These are phyloP conservation scores for Triadica sebifera DNA, from an alignment of 345 rosid genomes.

Conservation along the genomic window DNA sequence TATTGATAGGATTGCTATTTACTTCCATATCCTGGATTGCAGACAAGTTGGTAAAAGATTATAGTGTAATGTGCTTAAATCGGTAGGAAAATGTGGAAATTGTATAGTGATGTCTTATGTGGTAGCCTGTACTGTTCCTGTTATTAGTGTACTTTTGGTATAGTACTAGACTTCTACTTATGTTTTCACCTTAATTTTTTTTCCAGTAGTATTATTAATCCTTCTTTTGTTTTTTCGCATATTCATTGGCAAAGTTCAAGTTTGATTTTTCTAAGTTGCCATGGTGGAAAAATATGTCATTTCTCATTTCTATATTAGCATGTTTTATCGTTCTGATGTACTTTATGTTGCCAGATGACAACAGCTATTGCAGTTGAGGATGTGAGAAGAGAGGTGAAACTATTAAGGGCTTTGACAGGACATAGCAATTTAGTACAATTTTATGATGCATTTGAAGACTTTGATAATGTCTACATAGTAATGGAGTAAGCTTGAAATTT, in stretches of 20 bases:
- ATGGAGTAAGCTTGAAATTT: constrained; percentile 74
- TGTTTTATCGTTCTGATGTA: constrained; percentile 12
- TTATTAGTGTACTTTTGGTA: neutral
- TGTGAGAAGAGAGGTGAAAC: constrained; percentile 96
- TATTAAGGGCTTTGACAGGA: constrained; percentile 82
- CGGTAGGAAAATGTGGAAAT: neutral
- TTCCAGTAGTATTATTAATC: neutral
- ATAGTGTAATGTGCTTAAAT: neutral
- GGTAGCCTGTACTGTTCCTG: neutral
- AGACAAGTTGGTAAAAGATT: neutral
- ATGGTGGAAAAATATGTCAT: constrained; percentile 7
- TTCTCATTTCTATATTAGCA: neutral
- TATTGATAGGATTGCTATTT: neutral
- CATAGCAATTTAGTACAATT: constrained; percentile 77
- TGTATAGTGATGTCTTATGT: neutral
- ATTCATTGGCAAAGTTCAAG: neutral
- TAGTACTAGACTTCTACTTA: neutral
- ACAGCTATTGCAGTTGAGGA: constrained; percentile 94
- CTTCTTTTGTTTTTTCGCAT: neutral
- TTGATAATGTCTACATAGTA: constrained; percentile 73
- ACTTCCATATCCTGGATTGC: neutral
- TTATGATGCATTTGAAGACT: constrained; percentile 88
- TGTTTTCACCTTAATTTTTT: neutral
- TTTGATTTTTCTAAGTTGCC: neutral
- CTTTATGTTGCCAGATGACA: constrained; percentile 66